These are phyloP conservation scores for Coriaria nepalensis DNA, from an alignment of 306 rosid genomes.

Conservation along the genomic window DNA sequence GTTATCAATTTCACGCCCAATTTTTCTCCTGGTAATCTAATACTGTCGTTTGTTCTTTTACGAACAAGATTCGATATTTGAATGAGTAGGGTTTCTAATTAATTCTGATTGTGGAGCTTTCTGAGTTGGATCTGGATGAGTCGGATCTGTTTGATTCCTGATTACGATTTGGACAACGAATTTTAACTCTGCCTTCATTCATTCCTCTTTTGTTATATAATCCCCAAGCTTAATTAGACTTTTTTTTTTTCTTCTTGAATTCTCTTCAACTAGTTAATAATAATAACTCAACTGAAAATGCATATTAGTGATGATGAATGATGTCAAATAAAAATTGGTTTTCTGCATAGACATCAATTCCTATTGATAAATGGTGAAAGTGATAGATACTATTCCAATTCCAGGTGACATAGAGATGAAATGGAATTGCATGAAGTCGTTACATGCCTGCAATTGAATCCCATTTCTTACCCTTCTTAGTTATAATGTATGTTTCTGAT, in stretches of 20 bases:
- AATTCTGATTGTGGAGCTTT: not conserved
- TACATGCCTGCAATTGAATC: not conserved
- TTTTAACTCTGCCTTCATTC: conserved; percentile 1
- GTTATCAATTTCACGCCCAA: not conserved
- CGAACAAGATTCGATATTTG: not conserved
- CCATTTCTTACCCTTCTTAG: not conserved
- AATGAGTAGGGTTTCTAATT: not conserved
- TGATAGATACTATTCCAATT: too few species aligned
- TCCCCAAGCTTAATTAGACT: too few species aligned
- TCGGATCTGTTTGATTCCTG: not conserved
- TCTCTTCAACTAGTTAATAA: too few species aligned
- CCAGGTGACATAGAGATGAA: too few species aligned
- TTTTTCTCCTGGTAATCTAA: too few species aligned
- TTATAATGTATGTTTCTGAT: not conserved
- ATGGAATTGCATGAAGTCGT: conserved; percentile 2
- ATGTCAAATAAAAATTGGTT: too few species aligned
- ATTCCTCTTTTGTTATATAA: too few species aligned
- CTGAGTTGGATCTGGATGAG: conserved; percentile 2
- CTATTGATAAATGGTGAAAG: too few species aligned
- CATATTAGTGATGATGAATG: too few species aligned
- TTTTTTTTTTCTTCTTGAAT: too few species aligned
- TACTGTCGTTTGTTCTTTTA: not conserved
- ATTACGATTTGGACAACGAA: not conserved
- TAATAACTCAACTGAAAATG: too few species aligned
- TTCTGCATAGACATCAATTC: too few species aligned